phyloP scores from a whole-genome alignment of 441 rosid genomes.

The Mallotus japonicus region DNA sequence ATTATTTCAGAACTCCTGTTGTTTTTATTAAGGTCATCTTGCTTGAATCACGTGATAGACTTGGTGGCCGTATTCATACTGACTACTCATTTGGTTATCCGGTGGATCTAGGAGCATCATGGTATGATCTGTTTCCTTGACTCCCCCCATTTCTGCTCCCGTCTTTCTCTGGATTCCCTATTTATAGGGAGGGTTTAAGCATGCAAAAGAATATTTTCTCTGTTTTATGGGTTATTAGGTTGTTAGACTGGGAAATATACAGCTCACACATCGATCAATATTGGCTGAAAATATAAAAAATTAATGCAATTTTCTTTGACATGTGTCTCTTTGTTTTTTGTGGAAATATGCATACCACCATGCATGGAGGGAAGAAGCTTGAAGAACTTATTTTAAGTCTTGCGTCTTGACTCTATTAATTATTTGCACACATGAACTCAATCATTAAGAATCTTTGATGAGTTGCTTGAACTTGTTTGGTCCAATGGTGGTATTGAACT shows the following conservation, averaged over 20 bases:
- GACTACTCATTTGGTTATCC: constrained; percentile 88
- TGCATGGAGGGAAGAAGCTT: not conserved
- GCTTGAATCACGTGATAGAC: constrained; percentile 82
- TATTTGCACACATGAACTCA: not conserved
- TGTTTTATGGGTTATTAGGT: not conserved
- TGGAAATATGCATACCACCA: not conserved
- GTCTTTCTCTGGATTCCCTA: not conserved
- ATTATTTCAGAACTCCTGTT: not conserved
- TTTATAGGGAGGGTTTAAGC: not conserved
- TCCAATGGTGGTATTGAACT: too few species aligned
- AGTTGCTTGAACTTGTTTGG: too few species aligned
- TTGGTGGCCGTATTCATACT: constrained; percentile 85
- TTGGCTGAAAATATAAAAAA: not conserved
- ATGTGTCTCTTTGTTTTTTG: not conserved
- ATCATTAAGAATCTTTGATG: not conserved
- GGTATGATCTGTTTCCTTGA: constrained; percentile 38
- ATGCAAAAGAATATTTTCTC: constrained; percentile 3
- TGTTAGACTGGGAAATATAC: not conserved
- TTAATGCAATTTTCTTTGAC: not conserved
- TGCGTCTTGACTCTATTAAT: not conserved
- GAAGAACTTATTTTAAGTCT: not conserved
- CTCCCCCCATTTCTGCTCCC: not conserved
- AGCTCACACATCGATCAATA: not conserved
- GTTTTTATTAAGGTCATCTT: constrained; percentile 53
- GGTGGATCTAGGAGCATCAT: constrained; percentile 89